phyloP scores from a whole-genome alignment of 2,329 filamentous ascomycete species.

The Pyrenochaeta sp. region DNA sequence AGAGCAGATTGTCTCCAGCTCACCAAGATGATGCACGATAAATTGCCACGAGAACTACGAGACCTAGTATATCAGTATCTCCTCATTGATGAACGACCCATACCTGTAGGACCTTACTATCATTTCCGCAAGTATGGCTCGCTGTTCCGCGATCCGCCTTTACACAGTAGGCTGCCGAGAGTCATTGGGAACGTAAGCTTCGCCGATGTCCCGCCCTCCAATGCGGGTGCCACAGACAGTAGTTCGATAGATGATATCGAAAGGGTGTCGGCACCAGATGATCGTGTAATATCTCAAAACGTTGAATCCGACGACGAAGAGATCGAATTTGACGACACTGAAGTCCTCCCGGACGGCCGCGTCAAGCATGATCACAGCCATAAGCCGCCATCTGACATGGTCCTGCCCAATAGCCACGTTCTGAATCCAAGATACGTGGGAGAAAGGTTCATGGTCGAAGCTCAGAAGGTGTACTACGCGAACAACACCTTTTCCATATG shows the following conservation, averaged over 20 bases:
- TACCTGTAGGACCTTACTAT: conserved; percentile 33
- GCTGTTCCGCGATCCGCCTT: background rate
- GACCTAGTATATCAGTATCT: conserved; percentile 32
- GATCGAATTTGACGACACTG: background rate
- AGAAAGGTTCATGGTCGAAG: conserved; percentile 16
- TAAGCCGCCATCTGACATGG: conserved; percentile 23
- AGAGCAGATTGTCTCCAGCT: conserved; percentile 23
- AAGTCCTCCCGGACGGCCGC: conserved; percentile 24
- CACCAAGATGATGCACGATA: conserved; percentile 25
- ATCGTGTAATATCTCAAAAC: background rate
- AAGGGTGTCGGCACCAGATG: background rate
- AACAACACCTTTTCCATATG: conserved; percentile 36
- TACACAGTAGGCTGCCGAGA: background rate
- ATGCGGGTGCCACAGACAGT: background rate
- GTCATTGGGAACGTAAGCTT: background rate
- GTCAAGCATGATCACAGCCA: conserved; percentile 28
- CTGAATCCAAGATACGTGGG: conserved; percentile 32
- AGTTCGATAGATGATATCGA: background rate
- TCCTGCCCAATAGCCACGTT: conserved; percentile 28
- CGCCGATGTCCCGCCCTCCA: background rate
- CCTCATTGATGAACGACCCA: conserved; percentile 30
- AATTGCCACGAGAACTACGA: conserved; percentile 29
- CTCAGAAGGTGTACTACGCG: conserved; percentile 26
- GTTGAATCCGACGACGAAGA: background rate
- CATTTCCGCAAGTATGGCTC: conserved; percentile 30